These are phyloP conservation scores for Penicillium sp. DNA, from an alignment of 2,329 filamentous ascomycete genomes.

Conservation along the genomic window DNA sequence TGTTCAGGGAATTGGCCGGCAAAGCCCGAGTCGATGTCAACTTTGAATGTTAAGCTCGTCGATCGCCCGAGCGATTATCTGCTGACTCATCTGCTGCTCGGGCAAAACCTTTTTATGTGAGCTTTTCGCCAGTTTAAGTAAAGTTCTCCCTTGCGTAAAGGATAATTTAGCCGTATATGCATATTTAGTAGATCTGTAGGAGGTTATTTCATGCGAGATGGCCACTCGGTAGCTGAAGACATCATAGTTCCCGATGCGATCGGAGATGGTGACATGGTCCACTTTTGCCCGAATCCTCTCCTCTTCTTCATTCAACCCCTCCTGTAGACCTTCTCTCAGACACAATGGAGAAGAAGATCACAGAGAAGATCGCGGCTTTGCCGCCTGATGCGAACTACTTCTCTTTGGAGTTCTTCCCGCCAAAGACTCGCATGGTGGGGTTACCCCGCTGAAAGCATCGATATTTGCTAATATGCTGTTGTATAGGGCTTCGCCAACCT, in stretches of 20 bases:
- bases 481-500: slow-evolving; percentile 82
- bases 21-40: not conserved
- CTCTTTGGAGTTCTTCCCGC: slow-evolving; percentile 98
- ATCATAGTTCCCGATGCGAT: slow-evolving; percentile 22
- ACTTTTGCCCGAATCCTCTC: slow-evolving; percentile 23
- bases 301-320: slow-evolving; percentile 19
- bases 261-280: slow-evolving; percentile 20
- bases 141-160: slow-evolving; percentile 1
- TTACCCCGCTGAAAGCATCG: slow-evolving; percentile 25
- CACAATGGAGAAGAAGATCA: slow-evolving; percentile 84
- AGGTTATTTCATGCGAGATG: slow-evolving; percentile 9
- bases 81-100: slow-evolving; percentile 9
- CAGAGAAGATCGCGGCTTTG: slow-evolving; percentile 90
- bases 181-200: not conserved
- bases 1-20: not conserved
- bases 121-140: not conserved
- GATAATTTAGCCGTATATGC: not conserved
- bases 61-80: slow-evolving; percentile 1
- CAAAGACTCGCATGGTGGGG: slow-evolving; percentile 83
- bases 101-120: not conserved
- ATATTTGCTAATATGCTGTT: slow-evolving; percentile 25
- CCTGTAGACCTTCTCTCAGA: slow-evolving; percentile 17
- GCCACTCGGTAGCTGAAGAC: slow-evolving; percentile 19
- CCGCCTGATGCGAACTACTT: slow-evolving; percentile 82
- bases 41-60: slow-evolving; percentile 1